phyloP scores from a whole-genome alignment of 192 early-diverging fungal genomes.

The Backusella tuberculispora region DNA sequence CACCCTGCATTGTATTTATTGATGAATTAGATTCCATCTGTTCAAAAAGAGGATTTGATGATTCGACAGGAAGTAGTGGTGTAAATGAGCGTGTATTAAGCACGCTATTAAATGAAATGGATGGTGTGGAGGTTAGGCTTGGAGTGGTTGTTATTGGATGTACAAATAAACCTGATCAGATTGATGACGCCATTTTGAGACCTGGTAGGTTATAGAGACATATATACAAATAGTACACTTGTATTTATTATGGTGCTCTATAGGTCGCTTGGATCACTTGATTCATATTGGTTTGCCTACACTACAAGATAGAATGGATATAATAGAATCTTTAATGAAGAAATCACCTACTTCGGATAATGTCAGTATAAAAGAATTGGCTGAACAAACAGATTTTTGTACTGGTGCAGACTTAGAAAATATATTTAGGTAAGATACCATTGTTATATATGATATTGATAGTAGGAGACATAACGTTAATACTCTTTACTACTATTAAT shows the following conservation, averaged over 20 bases:
- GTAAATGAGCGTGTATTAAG: constrained; percentile 90
- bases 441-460: no score
- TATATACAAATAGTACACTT: not conserved
- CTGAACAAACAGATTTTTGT: constrained; percentile 62
- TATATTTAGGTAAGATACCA: constrained; percentile 51
- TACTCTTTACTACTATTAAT: not conserved
- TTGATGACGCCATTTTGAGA: constrained; percentile 84
- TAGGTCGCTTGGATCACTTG: constrained; percentile 87
- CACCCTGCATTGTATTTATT: constrained; percentile 93
- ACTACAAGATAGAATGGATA: constrained; percentile 62
- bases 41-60: constrained; percentile 68
- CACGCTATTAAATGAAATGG: constrained; percentile 97
- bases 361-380: constrained; percentile 54
- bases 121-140: constrained; percentile 87
- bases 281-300: constrained; percentile 71
- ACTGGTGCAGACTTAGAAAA: constrained; percentile 80
- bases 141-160: constrained; percentile 90
- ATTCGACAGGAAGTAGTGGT: constrained; percentile 65
- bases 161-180: constrained; percentile 85
- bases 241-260: not conserved
- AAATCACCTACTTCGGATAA: constrained; percentile 60
- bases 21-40: constrained; percentile 96
- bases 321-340: constrained; percentile 66
- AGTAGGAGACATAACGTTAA: no score
- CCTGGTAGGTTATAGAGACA: constrained; percentile 53